phyloP scores from a whole-genome alignment of 2,329 filamentous ascomycete genomes.

The Clonostachys rhizophaga region DNA sequence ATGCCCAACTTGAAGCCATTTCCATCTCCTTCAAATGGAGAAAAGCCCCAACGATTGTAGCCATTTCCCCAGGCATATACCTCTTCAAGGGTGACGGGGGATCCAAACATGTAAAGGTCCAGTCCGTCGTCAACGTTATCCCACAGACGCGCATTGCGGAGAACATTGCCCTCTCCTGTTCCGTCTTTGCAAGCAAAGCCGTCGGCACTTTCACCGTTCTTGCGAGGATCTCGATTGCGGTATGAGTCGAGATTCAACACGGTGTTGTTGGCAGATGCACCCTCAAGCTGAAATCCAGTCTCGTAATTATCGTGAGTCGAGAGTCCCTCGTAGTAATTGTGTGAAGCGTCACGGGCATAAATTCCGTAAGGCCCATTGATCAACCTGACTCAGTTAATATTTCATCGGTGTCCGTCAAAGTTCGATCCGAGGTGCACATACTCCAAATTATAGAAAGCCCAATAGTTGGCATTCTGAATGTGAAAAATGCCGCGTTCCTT shows the following conservation, averaged over 20 bases:
- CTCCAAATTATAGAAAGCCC: constrained; percentile 33
- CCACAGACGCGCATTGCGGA: constrained; percentile 37
- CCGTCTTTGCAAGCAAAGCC: constrained; percentile 40
- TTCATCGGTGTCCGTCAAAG: neutral
- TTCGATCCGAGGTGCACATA: constrained; percentile 1
- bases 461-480: constrained; percentile 34
- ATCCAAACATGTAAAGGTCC: constrained; percentile 34
- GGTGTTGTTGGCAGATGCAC: constrained; percentile 21
- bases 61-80: constrained; percentile 38
- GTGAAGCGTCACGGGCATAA: constrained; percentile 20
- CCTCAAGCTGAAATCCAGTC: constrained; percentile 23
- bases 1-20: constrained; percentile 41
- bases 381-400: constrained; percentile 7
- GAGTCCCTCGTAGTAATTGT: constrained; percentile 22
- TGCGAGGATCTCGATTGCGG: constrained; percentile 34
- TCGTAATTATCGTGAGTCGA: constrained; percentile 27
- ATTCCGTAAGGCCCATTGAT: constrained; percentile 25
- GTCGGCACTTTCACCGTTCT: constrained; percentile 42
- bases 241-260: constrained; percentile 33
- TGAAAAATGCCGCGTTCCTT: constrained; percentile 36
- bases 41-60: constrained; percentile 36
- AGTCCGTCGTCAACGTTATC: constrained; percentile 43
- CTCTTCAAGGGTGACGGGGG: constrained; percentile 32
- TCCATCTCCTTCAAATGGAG: constrained; percentile 35
- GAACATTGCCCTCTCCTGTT: constrained; percentile 34